These are phyloP conservation scores for Tylopilus subfusipes DNA, from an alignment of 768 basidiomycete species.

Conservation along the genomic window DNA sequence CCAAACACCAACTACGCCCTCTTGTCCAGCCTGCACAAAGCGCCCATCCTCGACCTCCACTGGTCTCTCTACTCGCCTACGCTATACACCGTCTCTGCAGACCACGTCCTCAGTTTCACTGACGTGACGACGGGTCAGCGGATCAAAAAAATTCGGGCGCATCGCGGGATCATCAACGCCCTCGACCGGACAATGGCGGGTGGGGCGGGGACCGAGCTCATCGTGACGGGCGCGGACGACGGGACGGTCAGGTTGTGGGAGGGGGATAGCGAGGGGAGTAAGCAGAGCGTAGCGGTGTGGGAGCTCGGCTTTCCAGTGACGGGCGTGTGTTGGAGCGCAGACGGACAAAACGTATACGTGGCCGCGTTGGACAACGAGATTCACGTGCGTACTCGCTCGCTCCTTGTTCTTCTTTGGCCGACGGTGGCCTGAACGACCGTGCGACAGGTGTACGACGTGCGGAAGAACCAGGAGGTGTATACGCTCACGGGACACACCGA, in stretches of 20 bases:
- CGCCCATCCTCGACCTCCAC: slow-evolving; percentile 88
- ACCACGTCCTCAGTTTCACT: slow-evolving; percentile 73
- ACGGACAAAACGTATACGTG: slow-evolving; percentile 86
- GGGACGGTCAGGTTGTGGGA: slow-evolving; percentile 92
- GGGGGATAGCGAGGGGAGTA: slow-evolving; percentile 79
- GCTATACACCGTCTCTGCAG: slow-evolving; percentile 85
- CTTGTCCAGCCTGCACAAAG: slow-evolving; percentile 79
- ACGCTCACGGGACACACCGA: slow-evolving; percentile 83
- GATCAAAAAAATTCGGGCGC: slow-evolving; percentile 77
- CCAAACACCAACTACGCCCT: slow-evolving; percentile 93
- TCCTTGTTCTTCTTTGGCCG: too few species aligned
- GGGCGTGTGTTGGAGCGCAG: slow-evolving; percentile 86
- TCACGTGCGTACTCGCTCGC: slow-evolving; percentile 56
- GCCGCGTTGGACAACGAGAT: slow-evolving; percentile 95
- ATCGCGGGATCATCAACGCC: slow-evolving; percentile 86
- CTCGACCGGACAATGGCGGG: slow-evolving; percentile 84
- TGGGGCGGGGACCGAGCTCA: slow-evolving; percentile 79
- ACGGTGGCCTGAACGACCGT: not conserved
- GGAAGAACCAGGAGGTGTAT: slow-evolving; percentile 80
- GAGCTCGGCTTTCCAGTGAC: slow-evolving; percentile 90
- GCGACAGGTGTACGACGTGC: slow-evolving; percentile 78
- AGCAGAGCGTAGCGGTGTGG: slow-evolving; percentile 74
- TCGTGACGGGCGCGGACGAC: slow-evolving; percentile 89
- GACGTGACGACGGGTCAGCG: slow-evolving; percentile 85
- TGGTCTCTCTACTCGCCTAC: slow-evolving; percentile 76